Base-by-base conservation (phyloP, 2,329 filamentous ascomycete species). In the Neonectria hederae region DNA sequence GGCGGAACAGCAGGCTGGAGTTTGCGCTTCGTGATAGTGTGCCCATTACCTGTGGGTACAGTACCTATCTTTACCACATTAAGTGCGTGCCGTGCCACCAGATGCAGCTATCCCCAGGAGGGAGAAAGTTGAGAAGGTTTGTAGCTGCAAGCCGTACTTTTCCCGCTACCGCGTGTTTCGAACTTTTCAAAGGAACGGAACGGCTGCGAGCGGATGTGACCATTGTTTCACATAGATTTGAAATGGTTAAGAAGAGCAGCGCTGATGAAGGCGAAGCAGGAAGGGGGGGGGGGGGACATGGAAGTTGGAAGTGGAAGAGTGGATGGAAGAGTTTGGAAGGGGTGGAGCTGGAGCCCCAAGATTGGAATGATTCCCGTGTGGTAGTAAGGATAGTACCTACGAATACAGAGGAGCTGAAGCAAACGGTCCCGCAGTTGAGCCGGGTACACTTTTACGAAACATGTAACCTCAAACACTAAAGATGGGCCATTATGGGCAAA, bases 101-200 rank as follows among this genome's bases (percentile, higher is more conserved):
- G 61, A 66, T 65, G 61, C 51, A 63, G 53, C 65, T 61, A 63
- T 54, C 56, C 62, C 56, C 32, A 56, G 54, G 57, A 53, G 26
- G 67, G 63, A 54, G 51, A 62, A 61, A 51, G 49, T 52, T 49
- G 62, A 60, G 62, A 68, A 57, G 61, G 62, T 52, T 65, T 58
- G 59, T 67, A 26, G 51, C 61, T 67, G 65, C 63, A 66, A 35
- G 57, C 56, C 13, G 35, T 14, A 38, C 14, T 48, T 59, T 67
- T 64, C 63, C 63, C 35, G 59, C 56, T 73, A 63, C 69, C 69
- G 71, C 61, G 65, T 71, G 69, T 69, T 73, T 70, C 69, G 64
- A 71, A 63, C 45, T 51, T 40, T 68, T 63, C 32, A 40, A 69
- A 63, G 66, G 63, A 49, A 30, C 60, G 58, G 62, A 66, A 66